Evolutionary conservation across 2,329 filamentous ascomycete species (phyloP), one percentile per base, ranked within the genome.

Genomic region (Teratosphaeriaceae sp.): DNA sequence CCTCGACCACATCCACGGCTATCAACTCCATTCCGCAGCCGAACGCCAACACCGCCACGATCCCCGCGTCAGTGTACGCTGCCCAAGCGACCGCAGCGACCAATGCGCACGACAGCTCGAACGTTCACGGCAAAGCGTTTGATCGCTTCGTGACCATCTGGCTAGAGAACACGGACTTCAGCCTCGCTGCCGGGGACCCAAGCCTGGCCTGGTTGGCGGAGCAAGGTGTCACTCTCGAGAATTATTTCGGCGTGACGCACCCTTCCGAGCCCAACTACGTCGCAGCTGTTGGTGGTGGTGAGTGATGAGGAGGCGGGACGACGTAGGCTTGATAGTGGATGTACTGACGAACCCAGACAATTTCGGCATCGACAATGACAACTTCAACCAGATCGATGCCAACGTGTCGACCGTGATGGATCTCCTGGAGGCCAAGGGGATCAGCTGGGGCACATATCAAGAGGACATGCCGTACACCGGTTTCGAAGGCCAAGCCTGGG

Each of bases 241-340:
- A 70, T 51, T 65, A 69, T 53, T 69, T 66, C 45, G 82, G 38
- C 30, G 55, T 56, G 30, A 86, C 83, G 1, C 84, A 88, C 55
- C 83, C 84, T 1, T 83, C 78, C 0, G 75, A 88, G 69, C 84
- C 84, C 16, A 89, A 89, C 69, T 89, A 89, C 61, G 74, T 81
- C 45, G 79, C 84, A 2, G 62, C 77, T 1, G 74, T 82, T 35
- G 77, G 75, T 23, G 85, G 84, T 42, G 84, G n/a, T n/a, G n/a
- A n/a, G n/a, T n/a, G n/a, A n/a, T n/a, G n/a, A n/a, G n/a, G n/a
- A n/a, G n/a, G n/a, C n/a, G n/a, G n/a, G n/a, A n/a, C n/a, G n/a
- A n/a, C n/a, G n/a, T n/a, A n/a, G n/a, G n/a, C n/a, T n/a, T n/a
- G n/a, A n/a, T n/a, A n/a, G n/a, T n/a, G n/a, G n/a, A n/a, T n/a